These are phyloP conservation scores for Aureobasidium pullulans DNA, from an alignment of 2,329 filamentous ascomycete species.

Conservation along the genomic window DNA sequence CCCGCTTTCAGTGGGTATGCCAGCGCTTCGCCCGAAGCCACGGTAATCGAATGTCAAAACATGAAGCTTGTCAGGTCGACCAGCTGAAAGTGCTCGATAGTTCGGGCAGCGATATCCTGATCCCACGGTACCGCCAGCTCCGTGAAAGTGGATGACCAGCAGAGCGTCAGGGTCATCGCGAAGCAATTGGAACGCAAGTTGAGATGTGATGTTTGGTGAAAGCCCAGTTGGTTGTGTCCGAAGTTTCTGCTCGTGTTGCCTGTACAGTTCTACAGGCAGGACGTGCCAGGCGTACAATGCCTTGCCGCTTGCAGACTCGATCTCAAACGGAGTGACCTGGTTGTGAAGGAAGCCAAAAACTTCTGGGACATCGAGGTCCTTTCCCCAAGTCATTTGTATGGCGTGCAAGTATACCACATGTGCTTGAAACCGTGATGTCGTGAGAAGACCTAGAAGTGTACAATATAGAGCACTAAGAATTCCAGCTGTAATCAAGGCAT, in stretches of 20 bases:
- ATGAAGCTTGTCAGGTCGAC: constrained; percentile 46
- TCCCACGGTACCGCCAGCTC: constrained; percentile 49
- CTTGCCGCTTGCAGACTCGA: constrained; percentile 35
- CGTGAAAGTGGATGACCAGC: constrained; percentile 57
- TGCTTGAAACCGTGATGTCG: constrained; percentile 42
- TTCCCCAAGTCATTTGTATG: constrained; percentile 49
- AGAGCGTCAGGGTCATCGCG: constrained; percentile 56
- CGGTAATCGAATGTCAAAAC: constrained; percentile 55
- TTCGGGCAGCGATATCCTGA: constrained; percentile 49
- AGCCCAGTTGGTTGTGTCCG: constrained; percentile 39
- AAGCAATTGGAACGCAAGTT: constrained; percentile 54
- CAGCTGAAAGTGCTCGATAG: constrained; percentile 50
- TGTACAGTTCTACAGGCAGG: constrained; percentile 40
- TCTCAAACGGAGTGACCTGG: constrained; percentile 34
- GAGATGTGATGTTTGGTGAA: constrained; percentile 47
- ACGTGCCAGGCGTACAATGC: constrained; percentile 45
- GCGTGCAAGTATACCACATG: constrained; percentile 52
- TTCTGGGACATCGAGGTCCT: constrained; percentile 43
- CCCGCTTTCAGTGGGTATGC: constrained; percentile 48
- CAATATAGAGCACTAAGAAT: constrained; percentile 32
- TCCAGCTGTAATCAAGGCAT: constrained; percentile 20
- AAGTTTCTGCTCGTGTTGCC: constrained; percentile 35
- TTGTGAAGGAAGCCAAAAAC: constrained; percentile 39
- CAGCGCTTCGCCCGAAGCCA: constrained; percentile 50
- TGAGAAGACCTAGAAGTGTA: constrained; percentile 40